Evolutionary conservation across 2,329 filamentous ascomycete species (phyloP).

Genomic region (Sarocladium strictum): DNA sequence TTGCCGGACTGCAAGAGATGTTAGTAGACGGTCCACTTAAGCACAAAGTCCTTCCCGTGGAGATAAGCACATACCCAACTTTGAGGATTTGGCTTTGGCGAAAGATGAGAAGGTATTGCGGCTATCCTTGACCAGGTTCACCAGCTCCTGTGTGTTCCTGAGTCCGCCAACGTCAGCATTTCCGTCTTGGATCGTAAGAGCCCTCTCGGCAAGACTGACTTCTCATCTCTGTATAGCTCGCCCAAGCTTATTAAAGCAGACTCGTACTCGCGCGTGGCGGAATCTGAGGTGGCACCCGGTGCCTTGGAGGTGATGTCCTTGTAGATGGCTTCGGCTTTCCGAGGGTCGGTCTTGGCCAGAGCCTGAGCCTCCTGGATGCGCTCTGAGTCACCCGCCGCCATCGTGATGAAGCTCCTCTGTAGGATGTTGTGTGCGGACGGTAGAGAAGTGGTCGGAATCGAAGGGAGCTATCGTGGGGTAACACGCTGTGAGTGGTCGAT

Average conservation of each 20-base stretch:
- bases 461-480: constrained; percentile 9
- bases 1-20: constrained; percentile 66
- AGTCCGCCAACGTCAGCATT: constrained; percentile 21
- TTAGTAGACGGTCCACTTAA: not conserved
- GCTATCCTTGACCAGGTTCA: constrained; percentile 84
- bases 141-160: constrained; percentile 77
- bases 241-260: constrained; percentile 80
- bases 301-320: constrained; percentile 83
- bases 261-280: constrained; percentile 87
- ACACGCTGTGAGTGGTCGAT: not conserved
- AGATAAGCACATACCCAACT: constrained; percentile 64
- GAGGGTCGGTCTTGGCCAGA: constrained; percentile 71
- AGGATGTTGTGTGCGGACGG: constrained; percentile 8
- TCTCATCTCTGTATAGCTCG: constrained; percentile 86
- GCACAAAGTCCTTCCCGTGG: not conserved
- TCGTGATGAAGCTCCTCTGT: constrained; percentile 23
- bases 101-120: constrained; percentile 90
- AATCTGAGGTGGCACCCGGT: constrained; percentile 75
- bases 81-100: constrained; percentile 97
- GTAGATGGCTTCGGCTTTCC: constrained; percentile 81
- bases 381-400: constrained; percentile 54
- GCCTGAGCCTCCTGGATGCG: constrained; percentile 85
- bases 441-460: not conserved
- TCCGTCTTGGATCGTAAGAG: not conserved
- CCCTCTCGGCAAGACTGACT: constrained; percentile 43